Evolutionary conservation across 1,139 yeast species (phyloP).

Genomic region (Tardiomyces digboiensis): DNA sequence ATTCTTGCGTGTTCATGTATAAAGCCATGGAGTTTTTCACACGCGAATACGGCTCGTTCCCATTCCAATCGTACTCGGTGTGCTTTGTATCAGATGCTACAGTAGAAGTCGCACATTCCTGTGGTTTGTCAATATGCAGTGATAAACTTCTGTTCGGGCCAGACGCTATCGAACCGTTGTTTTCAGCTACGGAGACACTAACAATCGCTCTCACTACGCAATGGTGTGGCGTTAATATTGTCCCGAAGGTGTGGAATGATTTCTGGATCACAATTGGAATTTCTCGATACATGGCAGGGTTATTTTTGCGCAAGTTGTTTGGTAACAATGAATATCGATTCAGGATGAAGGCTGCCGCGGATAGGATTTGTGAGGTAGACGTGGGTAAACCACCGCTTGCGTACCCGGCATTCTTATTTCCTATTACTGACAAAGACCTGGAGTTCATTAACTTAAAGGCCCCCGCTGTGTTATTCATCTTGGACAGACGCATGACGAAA

Average conservation of each 20-base stretch:
- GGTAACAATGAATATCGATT: constrained; percentile 79
- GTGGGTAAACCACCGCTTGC: constrained; percentile 79
- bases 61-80: constrained; percentile 73
- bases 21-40: constrained; percentile 78
- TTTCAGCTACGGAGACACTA: constrained; percentile 55
- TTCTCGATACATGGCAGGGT: constrained; percentile 72
- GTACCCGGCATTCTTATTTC: constrained; percentile 52
- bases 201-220: constrained; percentile 72
- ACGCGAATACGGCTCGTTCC: constrained; percentile 88
- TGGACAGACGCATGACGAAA: constrained; percentile 91
- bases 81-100: constrained; percentile 61
- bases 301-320: constrained; percentile 59
- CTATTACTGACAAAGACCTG: constrained; percentile 56
- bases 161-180: constrained; percentile 70
- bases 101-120: constrained; percentile 44
- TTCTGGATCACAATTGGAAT: constrained; percentile 92
- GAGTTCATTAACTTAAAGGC: constrained; percentile 67
- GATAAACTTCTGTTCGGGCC: constrained; percentile 67
- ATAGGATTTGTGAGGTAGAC: constrained; percentile 61
- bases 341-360: constrained; percentile 54
- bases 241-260: constrained; percentile 73
- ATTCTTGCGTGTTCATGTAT: constrained; percentile 67
- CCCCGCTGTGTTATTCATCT: constrained; percentile 73
- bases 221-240: constrained; percentile 91
- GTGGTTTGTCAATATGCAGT: constrained; percentile 66